These are phyloP conservation scores for Cryptosporidium bovis DNA, from an alignment of 169 alveolate genomes.

Conservation along the genomic window DNA sequence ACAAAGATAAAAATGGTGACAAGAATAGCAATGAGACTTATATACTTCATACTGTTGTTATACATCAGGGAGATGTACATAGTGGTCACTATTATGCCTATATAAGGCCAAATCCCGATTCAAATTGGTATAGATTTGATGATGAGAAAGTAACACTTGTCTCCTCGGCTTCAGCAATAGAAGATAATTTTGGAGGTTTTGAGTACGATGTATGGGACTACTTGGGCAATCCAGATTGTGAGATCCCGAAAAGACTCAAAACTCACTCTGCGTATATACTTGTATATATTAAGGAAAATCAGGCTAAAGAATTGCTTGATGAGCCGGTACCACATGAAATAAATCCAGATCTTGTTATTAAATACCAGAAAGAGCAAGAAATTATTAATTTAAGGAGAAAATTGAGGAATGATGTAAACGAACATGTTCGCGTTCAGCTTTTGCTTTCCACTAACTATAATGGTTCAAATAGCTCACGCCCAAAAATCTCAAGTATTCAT, in stretches of 20 bases:
- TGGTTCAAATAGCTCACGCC: conserved; percentile 10
- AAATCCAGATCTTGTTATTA: conserved; percentile 81
- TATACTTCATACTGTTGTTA: conserved; percentile 92
- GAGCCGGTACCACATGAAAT: conserved; percentile 85
- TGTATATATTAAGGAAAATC: conserved; percentile 91
- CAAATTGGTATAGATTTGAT: conserved; percentile 92
- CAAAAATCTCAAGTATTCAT: conserved; percentile 20
- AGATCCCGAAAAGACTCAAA: conserved; percentile 78
- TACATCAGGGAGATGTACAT: conserved; percentile 94
- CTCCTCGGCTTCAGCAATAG: conserved; percentile 81
- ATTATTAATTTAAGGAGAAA: conserved; percentile 77
- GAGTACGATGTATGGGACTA: conserved; percentile 86
- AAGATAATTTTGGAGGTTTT: conserved; percentile 90
- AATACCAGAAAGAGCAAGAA: conserved; percentile 81
- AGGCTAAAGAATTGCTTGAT: conserved; percentile 84
- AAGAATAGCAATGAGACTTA: conserved; percentile 84
- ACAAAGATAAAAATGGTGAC: conserved; percentile 60
- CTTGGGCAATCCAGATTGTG: conserved; percentile 74
- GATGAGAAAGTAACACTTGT: conserved; percentile 91
- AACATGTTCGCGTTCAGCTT: conserved; percentile 53
- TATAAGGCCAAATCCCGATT: conserved; percentile 82
- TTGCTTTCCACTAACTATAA: conserved; percentile 32
- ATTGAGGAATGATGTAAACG: conserved; percentile 80
- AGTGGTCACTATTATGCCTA: conserved; percentile 96
- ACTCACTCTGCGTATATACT: conserved; percentile 92